phyloP scores from a whole-genome alignment of 345 rosid genomes.

The Hypericum perforatum region DNA sequence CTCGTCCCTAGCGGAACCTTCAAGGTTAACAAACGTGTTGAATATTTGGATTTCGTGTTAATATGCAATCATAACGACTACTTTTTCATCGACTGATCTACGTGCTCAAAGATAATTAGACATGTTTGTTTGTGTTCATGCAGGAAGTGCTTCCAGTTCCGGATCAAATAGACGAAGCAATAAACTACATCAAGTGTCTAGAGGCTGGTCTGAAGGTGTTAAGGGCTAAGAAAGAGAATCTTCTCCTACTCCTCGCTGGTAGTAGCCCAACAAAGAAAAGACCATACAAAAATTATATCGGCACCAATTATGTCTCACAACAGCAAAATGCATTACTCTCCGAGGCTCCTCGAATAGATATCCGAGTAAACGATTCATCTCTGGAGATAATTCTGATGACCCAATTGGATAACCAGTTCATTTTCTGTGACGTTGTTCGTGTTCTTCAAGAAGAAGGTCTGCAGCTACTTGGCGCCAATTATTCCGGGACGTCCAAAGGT shows the following conservation, averaged over 20 bases:
- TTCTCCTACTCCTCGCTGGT: too few species aligned
- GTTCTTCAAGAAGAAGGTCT: conserved; percentile 36
- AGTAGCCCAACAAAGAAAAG: conserved; percentile 19
- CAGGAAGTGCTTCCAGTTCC: conserved; percentile 37
- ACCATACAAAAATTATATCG: neutral
- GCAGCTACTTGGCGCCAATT: conserved; percentile 29
- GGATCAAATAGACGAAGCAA: conserved; percentile 48
- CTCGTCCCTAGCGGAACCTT: conserved; percentile 30
- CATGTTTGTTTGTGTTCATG: neutral
- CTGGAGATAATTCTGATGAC: conserved; percentile 27
- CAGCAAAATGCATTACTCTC: neutral
- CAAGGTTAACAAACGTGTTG: too few species aligned
- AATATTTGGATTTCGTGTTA: too few species aligned
- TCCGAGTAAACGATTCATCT: conserved; percentile 26
- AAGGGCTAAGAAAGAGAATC: conserved; percentile 25
- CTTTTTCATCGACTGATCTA: too few species aligned
- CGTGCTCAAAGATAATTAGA: neutral
- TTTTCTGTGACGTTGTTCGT: conserved; percentile 28
- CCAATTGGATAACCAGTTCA: neutral
- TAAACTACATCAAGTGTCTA: conserved; percentile 29
- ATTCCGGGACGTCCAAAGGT: conserved; percentile 15
- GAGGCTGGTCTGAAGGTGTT: conserved; percentile 22
- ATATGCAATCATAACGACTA: too few species aligned
- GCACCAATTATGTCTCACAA: neutral
- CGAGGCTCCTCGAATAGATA: conserved; percentile 25